Percentiles rank a stretch among this genome's conserved stretches.
These are phyloP conservation scores for Coniella lustricola DNA, from an alignment of 2,329 filamentous ascomycete genomes.

Conservation along the genomic window DNA sequence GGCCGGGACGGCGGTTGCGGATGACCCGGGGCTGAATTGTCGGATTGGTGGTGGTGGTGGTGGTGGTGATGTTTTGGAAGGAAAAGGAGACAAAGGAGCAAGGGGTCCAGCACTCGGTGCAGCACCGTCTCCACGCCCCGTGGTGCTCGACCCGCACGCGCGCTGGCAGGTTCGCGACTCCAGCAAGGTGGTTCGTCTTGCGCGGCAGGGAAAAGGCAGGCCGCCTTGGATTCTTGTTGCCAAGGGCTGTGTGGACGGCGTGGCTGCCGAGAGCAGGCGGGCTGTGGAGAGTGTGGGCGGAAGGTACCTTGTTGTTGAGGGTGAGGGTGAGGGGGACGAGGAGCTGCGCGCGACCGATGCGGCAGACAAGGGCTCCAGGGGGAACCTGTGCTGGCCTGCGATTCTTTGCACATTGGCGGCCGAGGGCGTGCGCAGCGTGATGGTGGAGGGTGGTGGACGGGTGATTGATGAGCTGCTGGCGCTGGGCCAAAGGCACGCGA, in stretches of 20 bases:
- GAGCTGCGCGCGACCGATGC: conserved; percentile 15
- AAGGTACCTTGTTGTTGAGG: conserved; percentile 40
- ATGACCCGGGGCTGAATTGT: conserved; percentile 82
- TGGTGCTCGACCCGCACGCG: conserved; percentile 73
- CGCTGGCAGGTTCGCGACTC: conserved; percentile 59
- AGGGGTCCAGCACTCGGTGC: too few species aligned
- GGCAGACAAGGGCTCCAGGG: conserved; percentile 24
- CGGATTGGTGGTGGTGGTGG: conserved; percentile 51
- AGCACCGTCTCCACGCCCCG: conserved; percentile 62
- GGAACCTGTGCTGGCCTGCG: conserved; percentile 54
- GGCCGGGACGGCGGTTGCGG: conserved; percentile 73
- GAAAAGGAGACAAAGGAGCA: too few species aligned
- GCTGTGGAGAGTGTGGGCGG: conserved; percentile 45
- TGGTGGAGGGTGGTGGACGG: conserved; percentile 82
- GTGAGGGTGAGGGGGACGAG: conserved; percentile 28
- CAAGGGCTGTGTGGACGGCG: conserved; percentile 29
- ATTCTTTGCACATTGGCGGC: conserved; percentile 52
- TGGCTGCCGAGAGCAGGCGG: conserved; percentile 30
- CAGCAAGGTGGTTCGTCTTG: conserved; percentile 61
- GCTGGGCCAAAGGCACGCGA: conserved; percentile 42
- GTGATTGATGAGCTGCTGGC: conserved; percentile 79
- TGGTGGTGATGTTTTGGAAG: background rate
- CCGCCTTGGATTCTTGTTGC: conserved; percentile 67
- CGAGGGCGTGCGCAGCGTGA: conserved; percentile 66
- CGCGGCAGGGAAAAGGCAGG: conserved; percentile 56